phyloP scores from a whole-genome alignment of 1,284 basidiomycete species.

The Anthracocystis setariae region DNA sequence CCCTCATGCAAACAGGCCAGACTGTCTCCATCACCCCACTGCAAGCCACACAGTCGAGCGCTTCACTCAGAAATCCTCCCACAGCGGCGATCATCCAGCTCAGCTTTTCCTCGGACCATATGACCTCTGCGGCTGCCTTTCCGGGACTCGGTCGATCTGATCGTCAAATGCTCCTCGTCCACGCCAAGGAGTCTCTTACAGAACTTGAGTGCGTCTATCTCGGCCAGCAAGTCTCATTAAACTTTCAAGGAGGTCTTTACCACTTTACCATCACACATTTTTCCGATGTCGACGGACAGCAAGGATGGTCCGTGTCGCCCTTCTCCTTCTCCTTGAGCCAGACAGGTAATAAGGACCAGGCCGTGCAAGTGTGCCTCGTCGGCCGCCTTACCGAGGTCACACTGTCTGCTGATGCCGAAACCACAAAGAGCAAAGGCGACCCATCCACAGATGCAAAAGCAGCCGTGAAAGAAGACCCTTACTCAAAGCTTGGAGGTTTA shows the following conservation, averaged over 20 bases:
- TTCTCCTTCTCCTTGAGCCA: slow-evolving; percentile 11
- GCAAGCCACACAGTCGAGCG: slow-evolving; percentile 10
- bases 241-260: slow-evolving; percentile 23
- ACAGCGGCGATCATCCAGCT: slow-evolving; percentile 48
- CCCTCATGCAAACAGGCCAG: slow-evolving; percentile 18
- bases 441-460: neutral
- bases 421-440: slow-evolving; percentile 16
- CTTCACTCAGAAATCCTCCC: slow-evolving; percentile 18
- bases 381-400: slow-evolving; percentile 68
- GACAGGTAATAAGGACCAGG: neutral
- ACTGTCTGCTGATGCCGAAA: slow-evolving; percentile 52
- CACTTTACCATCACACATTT: neutral
- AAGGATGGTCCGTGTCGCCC: slow-evolving; percentile 71
- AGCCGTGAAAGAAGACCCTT: slow-evolving; percentile 60
- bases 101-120: slow-evolving; percentile 21
- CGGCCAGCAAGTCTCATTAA: slow-evolving; percentile 15
- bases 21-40: slow-evolving; percentile 17
- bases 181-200: slow-evolving; percentile 69
- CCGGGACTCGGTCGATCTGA: slow-evolving; percentile 60
- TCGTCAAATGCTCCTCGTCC: slow-evolving; percentile 68
- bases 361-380: slow-evolving; percentile 47
- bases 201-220: slow-evolving; percentile 35
- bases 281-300: slow-evolving; percentile 80
- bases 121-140: slow-evolving; percentile 2
- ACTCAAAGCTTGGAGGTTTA: slow-evolving; percentile 84